Conservation (phyloP, 2,329 filamentous ascomycete genomes). For the Emydomyces testavorans region DNA sequence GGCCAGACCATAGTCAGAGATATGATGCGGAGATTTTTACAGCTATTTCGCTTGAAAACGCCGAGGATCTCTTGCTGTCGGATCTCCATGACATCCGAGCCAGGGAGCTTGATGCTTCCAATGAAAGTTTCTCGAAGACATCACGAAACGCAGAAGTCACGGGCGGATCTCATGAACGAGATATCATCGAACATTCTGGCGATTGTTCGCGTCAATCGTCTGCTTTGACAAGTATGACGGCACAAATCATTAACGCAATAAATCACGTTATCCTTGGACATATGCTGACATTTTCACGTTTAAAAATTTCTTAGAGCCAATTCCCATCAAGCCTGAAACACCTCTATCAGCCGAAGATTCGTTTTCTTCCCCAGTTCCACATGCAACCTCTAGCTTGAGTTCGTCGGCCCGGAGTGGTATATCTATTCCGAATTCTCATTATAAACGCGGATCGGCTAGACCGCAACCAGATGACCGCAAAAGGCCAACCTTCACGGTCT, state of each 20-base stretch:
- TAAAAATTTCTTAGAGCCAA: constrained; percentile 1
- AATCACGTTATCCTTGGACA: not conserved
- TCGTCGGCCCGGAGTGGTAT: not conserved
- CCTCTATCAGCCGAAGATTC: not conserved
- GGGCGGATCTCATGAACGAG: not conserved
- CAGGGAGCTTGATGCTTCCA: not conserved
- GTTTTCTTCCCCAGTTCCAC: not conserved
- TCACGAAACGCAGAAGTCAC: not conserved
- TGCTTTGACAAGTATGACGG: not conserved
- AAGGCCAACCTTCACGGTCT: not conserved
- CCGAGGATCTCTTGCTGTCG: not conserved
- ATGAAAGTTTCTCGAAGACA: not conserved
- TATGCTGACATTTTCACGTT: not conserved
- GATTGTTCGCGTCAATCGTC: not conserved
- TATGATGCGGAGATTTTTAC: not conserved
- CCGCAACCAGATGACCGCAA: not conserved
- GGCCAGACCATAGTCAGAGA: not conserved
- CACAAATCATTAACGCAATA: not conserved
- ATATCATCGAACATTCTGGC: not conserved
- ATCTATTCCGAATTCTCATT: not conserved
- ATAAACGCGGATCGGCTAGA: not conserved
- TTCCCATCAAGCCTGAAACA: constrained; percentile 2
- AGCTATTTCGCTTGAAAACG: not conserved
- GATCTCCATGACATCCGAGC: not conserved
- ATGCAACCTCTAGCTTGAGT: not conserved